Conservation (phyloP, 1,284 basidiomycete genomes). For the Pseudozyma hubeiensis region DNA sequence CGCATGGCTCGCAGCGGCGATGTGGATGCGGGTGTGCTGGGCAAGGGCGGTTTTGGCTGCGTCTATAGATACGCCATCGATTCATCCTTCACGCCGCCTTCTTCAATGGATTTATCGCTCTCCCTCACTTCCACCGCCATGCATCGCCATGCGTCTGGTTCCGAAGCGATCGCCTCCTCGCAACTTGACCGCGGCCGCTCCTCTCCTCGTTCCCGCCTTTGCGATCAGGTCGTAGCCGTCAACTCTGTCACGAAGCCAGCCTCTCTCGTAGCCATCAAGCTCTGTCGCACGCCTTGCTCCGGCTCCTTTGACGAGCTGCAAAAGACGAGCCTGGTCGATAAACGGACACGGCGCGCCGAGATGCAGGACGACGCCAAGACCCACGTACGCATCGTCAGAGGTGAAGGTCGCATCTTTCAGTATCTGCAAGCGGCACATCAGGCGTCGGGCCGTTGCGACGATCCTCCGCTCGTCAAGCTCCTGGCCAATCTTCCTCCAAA, state of each 20-base stretch:
- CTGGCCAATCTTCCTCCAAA: constrained; percentile 43
- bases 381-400: constrained; percentile 56
- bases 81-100: constrained; percentile 44
- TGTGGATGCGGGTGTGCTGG: constrained; percentile 36
- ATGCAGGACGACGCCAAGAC: constrained; percentile 33
- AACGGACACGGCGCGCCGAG: constrained; percentile 32
- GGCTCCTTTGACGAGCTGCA: constrained; percentile 61
- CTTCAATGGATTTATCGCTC: constrained; percentile 35
- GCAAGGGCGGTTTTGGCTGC: constrained; percentile 52
- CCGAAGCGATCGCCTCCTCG: constrained; percentile 2
- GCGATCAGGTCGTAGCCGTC: constrained; percentile 3
- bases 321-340: constrained; percentile 46
- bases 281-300: constrained; percentile 57
- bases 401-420: constrained; percentile 56
- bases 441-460: constrained; percentile 14
- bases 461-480: constrained; percentile 43
- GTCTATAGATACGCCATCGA: constrained; percentile 52
- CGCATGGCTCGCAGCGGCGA: constrained; percentile 35
- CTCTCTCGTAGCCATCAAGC: constrained; percentile 57
- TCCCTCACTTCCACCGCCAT: constrained; percentile 8
- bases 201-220: background rate
- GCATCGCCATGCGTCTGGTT: constrained; percentile 15
- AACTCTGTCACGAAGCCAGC: constrained; percentile 14
- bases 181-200: background rate
- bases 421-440: constrained; percentile 50